Evolutionary conservation across 2,329 filamentous ascomycete species (phyloP), one percentile per base, ranked within the genome.

Genomic region (Nemania sp.): DNA sequence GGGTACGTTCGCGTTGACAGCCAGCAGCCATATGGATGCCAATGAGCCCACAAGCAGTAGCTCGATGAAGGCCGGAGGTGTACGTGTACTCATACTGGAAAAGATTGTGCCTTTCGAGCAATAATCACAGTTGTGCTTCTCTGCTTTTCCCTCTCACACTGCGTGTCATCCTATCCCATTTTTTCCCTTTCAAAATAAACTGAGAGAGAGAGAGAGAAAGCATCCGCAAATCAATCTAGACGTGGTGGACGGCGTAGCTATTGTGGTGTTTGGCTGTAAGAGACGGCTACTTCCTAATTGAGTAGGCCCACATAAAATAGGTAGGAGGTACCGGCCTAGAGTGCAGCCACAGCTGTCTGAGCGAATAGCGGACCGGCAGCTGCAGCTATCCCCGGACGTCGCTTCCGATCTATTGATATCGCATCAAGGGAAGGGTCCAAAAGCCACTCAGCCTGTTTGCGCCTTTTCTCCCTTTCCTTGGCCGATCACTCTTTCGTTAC

Each of bases 1-100:
- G 2, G 79, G 76, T 17, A 80, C 78, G 17, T 68, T 56, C 30
- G 61, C 43, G 26, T 69, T 70, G 8, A 79, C 73, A 3, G 71
- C 60, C 1, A 63, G 63, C 2, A 76, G 66, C 77, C 77, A 80
- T 33, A 47, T 51, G 3, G 52, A n/a, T 14, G 55, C 52, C 14
- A 59, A 24, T 1, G 58, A 56, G 2, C 33, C 34, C 3, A 60
- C 34, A 28, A 50, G 30, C 2, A 31, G n/a, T 1, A 53, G 45
- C 43, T 61, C 58, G 19, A 44, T 37, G 42, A 42, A 47, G 33
- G 47, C 20, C 17, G 33, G 20, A 43, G 57, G 52, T 36, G 24
- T 43, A 24, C 34, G 52, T 52, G 59, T 57, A 9, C 54, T 56
- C n/a, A n/a, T n/a, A n/a, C n/a, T n/a, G n/a, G n/a, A n/a, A n/a